Evolutionary conservation across 1,284 basidiomycete genomes (phyloP), one percentile per base, ranked within the genome.

Genomic region (Trichosporon sp.): DNA sequence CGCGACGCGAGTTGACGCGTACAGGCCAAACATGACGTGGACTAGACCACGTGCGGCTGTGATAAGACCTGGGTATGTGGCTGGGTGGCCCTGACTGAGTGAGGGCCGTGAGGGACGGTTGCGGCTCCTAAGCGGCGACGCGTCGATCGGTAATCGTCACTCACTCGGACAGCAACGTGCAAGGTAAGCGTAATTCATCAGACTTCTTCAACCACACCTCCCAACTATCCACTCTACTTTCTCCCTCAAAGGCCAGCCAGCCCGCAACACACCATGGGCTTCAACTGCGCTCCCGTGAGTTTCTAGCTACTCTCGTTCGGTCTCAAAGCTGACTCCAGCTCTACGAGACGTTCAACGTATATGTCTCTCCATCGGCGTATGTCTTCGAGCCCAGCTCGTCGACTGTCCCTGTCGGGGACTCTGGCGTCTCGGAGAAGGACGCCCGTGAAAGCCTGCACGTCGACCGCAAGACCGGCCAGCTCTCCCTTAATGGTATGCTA

Each of bases 291-390:
- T 43, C 77, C 78, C 5, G 78, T 78, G 65, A 75, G 76, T 56
- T 19, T 2, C 21, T 37, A 32, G 32, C 4, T 6, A 7, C 35
- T 21, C 35, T 8, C 40, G 10, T 35, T n/a, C 40, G 10, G 3
- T 10, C 6, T 2, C 21, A 16, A 10, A 61, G 35, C 74, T 74
- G 64, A 72, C 67, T 46, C 4, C 71, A 83, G 82, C 78, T 84
- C 31, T 81, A 84, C 76, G 83, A 84, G 76, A 81, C 81, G 21
- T 79, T 82, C 72, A 84, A 84, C 72, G 79, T 84, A 59, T 84
- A 84, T 75, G 79, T 84, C 73, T 83, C 82, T 4, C 77, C 79
- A 2, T 78, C 80, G 16, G 74, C 81, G 1, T 84, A 84, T 68
- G 79, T 84, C 59, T 84, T 84, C 66, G 83, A 84, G 75, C 83